Evolutionary conservation across 495 filamentous ascomycete genomes (phyloP).

Genomic region (Trichoderma parareesei): DNA sequence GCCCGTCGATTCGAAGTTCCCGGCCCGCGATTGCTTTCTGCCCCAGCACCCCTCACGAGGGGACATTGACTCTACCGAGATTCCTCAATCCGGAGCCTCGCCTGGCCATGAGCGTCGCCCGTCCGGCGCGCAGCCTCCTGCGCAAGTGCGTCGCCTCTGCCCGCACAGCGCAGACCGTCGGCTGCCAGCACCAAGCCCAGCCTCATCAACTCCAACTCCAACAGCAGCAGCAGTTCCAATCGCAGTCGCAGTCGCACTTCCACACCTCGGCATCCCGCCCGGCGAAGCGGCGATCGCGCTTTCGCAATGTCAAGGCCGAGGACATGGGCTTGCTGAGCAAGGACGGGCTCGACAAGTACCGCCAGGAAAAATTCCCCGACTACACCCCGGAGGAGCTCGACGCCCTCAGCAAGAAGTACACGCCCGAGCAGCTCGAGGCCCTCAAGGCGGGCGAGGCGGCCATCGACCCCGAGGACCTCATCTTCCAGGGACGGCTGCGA

Average conservation of each 20-base stretch:
- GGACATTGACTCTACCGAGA: constrained; percentile 2
- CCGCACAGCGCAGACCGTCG: constrained; percentile 9
- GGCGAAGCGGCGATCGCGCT: constrained; percentile 31
- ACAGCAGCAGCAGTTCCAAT: no score
- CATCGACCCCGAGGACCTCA: constrained; percentile 70
- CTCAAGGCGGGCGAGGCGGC: constrained; percentile 79
- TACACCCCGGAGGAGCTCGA: constrained; percentile 66
- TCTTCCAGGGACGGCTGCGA: constrained; percentile 58
- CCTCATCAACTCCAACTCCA: no score
- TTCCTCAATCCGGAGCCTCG: constrained; percentile 13
- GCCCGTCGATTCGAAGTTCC: neutral
- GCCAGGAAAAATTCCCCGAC: constrained; percentile 42
- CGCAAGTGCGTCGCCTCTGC: constrained; percentile 22
- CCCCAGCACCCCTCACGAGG: neutral
- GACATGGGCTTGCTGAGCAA: constrained; percentile 34
- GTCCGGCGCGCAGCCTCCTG: constrained; percentile 27
- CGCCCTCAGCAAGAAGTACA: constrained; percentile 57
- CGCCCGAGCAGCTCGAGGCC: constrained; percentile 70
- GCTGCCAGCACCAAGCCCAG: constrained; percentile 5
- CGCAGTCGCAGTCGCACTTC: constrained; percentile 17
- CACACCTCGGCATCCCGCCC: constrained; percentile 36
- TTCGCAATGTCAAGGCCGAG: constrained; percentile 34
- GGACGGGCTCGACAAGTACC: constrained; percentile 33
- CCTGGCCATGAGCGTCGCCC: constrained; percentile 27
- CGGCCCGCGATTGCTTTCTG: neutral